phyloP scores from a whole-genome alignment of 129 eudicot genomes.

The Smallanthus sonchifolius region DNA sequence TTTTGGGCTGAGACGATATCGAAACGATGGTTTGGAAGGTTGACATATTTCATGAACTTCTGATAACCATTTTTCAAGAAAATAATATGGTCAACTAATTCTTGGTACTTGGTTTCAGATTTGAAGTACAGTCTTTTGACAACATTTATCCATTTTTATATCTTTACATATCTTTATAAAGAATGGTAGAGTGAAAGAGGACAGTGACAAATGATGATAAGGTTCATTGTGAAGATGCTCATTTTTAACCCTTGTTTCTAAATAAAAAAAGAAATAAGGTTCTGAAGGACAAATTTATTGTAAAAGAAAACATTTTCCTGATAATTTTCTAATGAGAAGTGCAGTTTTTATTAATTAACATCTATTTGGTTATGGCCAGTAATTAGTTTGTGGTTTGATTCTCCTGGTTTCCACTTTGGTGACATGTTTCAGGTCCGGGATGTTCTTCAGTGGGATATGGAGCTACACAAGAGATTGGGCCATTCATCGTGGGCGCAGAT shows the following conservation, averaged over 20 bases:
- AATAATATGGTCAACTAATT: constrained; percentile 16
- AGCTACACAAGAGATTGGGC: constrained; percentile 98
- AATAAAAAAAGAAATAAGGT: constrained; percentile 19
- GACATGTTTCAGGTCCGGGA: constrained; percentile 82
- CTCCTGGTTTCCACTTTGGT: constrained; percentile 43
- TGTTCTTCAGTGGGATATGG: constrained; percentile 99
- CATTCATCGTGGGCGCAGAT: constrained; percentile 64
- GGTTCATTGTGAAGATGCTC: constrained; percentile 28
- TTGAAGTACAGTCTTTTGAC: constrained; percentile 22
- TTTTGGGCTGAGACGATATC: no score
- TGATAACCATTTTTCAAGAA: neutral
- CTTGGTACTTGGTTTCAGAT: constrained; percentile 24
- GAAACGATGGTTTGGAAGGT: neutral
- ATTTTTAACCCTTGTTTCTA: constrained; percentile 1
- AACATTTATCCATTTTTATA: constrained; percentile 21
- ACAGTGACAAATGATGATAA: constrained; percentile 9
- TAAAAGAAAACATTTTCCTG: constrained; percentile 16
- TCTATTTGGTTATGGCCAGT: constrained; percentile 11
- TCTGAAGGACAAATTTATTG: constrained; percentile 12
- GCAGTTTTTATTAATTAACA: constrained; percentile 7
- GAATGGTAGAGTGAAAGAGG: constrained; percentile 19
- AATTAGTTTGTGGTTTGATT: constrained; percentile 26
- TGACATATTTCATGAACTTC: neutral
- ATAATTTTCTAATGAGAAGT: constrained; percentile 7
- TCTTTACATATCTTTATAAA: constrained; percentile 18